These are phyloP conservation scores for Sporisorium exsertum DNA, from an alignment of 1,284 basidiomycete species.

Conservation along the genomic window DNA sequence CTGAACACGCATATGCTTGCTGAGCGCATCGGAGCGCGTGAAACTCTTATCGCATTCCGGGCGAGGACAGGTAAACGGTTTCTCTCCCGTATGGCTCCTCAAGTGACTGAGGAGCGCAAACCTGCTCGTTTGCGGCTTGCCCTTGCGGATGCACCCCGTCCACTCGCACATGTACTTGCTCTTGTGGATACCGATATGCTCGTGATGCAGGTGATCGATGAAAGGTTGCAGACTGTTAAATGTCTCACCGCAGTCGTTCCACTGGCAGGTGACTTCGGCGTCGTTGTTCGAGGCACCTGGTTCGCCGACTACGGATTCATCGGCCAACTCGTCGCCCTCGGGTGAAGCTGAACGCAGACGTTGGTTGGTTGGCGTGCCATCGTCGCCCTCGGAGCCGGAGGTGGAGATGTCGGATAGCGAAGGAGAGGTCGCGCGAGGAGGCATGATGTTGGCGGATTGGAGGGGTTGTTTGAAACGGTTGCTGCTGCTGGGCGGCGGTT, in stretches of 20 bases:
- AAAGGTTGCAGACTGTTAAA: slow-evolving; percentile 79
- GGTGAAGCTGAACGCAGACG: slow-evolving; percentile 33
- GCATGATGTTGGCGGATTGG: slow-evolving; percentile 18
- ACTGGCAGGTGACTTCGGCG: slow-evolving; percentile 73
- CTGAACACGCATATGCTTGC: slow-evolving; percentile 88
- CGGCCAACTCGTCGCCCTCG: slow-evolving; percentile 52
- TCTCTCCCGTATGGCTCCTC: slow-evolving; percentile 85
- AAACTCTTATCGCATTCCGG: slow-evolving; percentile 93
- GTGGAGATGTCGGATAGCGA: slow-evolving; percentile 55
- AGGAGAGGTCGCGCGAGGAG: slow-evolving; percentile 27
- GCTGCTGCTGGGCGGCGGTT: slow-evolving; percentile 15
- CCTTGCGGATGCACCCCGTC: slow-evolving; percentile 81
- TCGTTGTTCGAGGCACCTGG: slow-evolving; percentile 23
- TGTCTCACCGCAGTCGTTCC: slow-evolving; percentile 80
- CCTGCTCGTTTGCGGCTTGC: slow-evolving; percentile 83
- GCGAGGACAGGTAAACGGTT: slow-evolving; percentile 84
- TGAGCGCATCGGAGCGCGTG: slow-evolving; percentile 88
- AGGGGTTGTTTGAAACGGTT: slow-evolving; percentile 8
- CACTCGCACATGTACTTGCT: slow-evolving; percentile 89
- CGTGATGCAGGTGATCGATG: slow-evolving; percentile 81
- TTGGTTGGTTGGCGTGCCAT: slow-evolving; percentile 6
- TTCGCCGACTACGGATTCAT: slow-evolving; percentile 31
- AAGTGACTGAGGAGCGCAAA: slow-evolving; percentile 88
- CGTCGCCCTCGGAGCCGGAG: slow-evolving; percentile 57
- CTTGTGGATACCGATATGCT: slow-evolving; percentile 85